Percentiles rank a stretch among this genome's conserved stretches.
Evolutionary conservation across 2,329 filamentous ascomycete genomes (phyloP).

Genomic region (Colletotrichum zoysiae): DNA sequence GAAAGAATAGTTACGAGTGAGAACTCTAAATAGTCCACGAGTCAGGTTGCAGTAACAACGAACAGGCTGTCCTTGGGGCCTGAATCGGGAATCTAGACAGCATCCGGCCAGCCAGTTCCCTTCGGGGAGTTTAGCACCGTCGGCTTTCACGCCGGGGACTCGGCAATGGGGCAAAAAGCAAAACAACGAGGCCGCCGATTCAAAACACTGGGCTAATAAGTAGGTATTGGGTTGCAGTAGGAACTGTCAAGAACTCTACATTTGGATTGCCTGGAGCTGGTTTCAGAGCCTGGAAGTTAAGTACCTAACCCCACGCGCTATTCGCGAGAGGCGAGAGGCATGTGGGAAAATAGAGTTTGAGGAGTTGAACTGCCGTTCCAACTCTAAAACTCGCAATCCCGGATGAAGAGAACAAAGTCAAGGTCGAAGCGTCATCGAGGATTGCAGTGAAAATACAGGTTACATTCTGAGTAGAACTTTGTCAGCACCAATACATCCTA

Average conservation of each 20-base stretch:
- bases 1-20: not conserved
- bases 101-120: not conserved
- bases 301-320: not conserved
- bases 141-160: not conserved
- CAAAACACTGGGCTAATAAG: not conserved
- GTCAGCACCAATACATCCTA: no score
- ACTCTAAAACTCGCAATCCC: not conserved
- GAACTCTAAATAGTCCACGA: slow-evolving; percentile 21
- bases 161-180: slow-evolving; percentile 4
- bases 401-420: not conserved
- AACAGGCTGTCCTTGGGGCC: not conserved
- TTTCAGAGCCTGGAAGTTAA: not conserved
- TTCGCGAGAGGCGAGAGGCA: not conserved
- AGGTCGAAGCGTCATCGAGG: no score
- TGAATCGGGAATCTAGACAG: slow-evolving; percentile 16
- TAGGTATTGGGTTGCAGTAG: not conserved
- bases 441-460: no score
- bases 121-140: not conserved
- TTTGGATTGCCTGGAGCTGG: not conserved
- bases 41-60: not conserved
- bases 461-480: no score
- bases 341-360: slow-evolving; percentile 22
- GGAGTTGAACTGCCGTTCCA: slow-evolving; percentile 17
- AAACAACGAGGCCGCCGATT: not conserved
- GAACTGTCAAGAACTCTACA: not conserved